Evolutionary conservation across 192 early-diverging fungal species (phyloP).

Genomic region (Entrophospora sp.): DNA sequence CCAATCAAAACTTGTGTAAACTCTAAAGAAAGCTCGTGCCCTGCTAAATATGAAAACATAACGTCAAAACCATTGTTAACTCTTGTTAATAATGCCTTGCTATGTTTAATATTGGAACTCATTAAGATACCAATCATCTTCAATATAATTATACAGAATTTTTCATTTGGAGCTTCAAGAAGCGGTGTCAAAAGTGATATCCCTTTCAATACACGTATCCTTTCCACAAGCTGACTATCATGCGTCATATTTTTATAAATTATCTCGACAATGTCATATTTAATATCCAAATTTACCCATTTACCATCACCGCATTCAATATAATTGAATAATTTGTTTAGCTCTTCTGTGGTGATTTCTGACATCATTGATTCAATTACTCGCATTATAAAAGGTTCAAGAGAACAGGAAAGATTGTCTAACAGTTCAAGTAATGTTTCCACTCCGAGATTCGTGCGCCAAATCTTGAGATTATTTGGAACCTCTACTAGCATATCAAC

Average conservation of each 20-base stretch:
- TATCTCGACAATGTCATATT: conserved; percentile 31
- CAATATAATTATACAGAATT: conserved; percentile 27
- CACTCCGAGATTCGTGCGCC: conserved; percentile 25
- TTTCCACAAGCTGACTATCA: conserved; percentile 26
- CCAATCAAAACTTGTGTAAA: conserved; percentile 31
- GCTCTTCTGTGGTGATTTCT: conserved; percentile 30
- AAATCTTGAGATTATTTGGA: conserved; percentile 28
- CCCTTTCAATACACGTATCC: conserved; percentile 28
- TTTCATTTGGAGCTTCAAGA: conserved; percentile 31
- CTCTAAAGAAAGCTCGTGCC: conserved; percentile 31
- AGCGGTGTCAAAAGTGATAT: conserved; percentile 28
- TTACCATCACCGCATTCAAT: conserved; percentile 29
- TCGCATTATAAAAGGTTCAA: conserved; percentile 34
- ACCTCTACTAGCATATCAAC: conserved; percentile 33
- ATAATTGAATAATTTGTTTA: conserved; percentile 27
- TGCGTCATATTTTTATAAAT: conserved; percentile 32
- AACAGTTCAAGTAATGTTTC: conserved; percentile 28
- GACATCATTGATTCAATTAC: conserved; percentile 33
- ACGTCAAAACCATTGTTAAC: conserved; percentile 29
- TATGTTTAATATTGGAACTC: conserved; percentile 31
- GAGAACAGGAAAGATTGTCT: conserved; percentile 23
- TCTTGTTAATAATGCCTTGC: conserved; percentile 26
- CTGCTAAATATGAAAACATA: conserved; percentile 24
- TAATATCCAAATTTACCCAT: conserved; percentile 22
- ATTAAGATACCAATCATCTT: conserved; percentile 36